Base-by-base conservation (phyloP, 108 stramenopile genomes). In the Phaeodactylum tricornutum region DNA sequence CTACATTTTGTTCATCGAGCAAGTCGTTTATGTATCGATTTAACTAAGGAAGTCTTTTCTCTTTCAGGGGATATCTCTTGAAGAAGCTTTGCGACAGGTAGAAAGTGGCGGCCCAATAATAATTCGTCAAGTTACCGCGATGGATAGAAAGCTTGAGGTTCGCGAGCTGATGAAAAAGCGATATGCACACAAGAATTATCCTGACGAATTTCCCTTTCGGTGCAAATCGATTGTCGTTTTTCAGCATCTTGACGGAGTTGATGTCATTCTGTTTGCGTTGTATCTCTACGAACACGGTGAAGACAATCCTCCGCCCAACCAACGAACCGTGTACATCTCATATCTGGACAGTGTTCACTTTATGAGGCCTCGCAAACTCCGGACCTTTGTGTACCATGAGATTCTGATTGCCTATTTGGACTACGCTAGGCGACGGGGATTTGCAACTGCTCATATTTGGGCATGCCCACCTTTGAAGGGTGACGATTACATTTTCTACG, bases 381-480 rank as follows among this genome's bases (percentile, higher is more conserved):
- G 93, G 44, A 95, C 93, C 32, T 77, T 87, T 47, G 79, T 95
- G 19, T 95, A 95, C 57, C 93, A 95, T 41, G 98, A 97, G 71
- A 74, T 99, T 40, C 49, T 99, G 24, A 75, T 92, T 19, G 78
- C 87, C 5, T 99, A 99, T 59, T 63, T 97, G 27, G 91, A 92
- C 59, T 94, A 93, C 67, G 83, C 88, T 23, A 75, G 95, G 12
- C 53, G 60, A 16, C 79, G 79, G 30, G 98, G 98, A 2, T 96
- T 93, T 53, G 52, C 69, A 25, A 83, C 84, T 40, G 87, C 93
- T 1, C 93, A 97, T 66, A 94, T 99, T 52, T 99, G 98, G 98
- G 94, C 96, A 36, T 99, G 98, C 55, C 98, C 98, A 14, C 98
- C 98, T 15, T 69, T 94, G 56, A 94, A 96, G 39, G 95, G 98